A percentile compares a stretch with the other conserved stretches of the same genome.
Evolutionary conservation across 225 moss, liverwort and hornwort species (phyloP).

Genomic region (Climacium dendroides): DNA sequence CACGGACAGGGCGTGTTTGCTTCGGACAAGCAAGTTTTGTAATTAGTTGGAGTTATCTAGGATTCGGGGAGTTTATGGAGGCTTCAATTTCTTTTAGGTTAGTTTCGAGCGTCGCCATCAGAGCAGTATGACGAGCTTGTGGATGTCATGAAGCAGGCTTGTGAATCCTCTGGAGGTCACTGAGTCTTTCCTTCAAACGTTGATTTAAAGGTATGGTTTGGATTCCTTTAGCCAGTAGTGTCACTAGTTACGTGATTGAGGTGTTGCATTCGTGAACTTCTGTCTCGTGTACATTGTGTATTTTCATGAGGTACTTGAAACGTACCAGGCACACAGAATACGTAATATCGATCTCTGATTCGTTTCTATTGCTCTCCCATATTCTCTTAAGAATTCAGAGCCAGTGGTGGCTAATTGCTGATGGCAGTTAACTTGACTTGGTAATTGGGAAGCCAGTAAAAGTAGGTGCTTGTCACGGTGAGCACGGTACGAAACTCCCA

Average conservation of each 20-base stretch:
- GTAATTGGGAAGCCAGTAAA: not conserved
- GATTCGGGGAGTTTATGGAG: not conserved
- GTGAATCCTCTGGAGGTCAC: not conserved
- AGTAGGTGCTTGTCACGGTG: not conserved
- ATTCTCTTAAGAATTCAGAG: not conserved
- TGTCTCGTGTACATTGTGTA: slow-evolving; percentile 10
- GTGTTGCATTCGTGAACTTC: not conserved
- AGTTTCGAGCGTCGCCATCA: not conserved
- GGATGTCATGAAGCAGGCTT: not conserved
- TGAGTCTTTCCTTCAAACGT: not conserved
- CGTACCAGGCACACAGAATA: not conserved
- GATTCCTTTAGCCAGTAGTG: not conserved
- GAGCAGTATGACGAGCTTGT: not conserved
- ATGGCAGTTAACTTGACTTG: not conserved
- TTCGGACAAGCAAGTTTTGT: slow-evolving; percentile 51
- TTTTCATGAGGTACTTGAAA: not conserved
- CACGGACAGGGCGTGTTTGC: not conserved
- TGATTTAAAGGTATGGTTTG: slow-evolving; percentile 14
- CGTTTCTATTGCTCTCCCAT: not conserved
- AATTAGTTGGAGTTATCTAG: slow-evolving; percentile 1
- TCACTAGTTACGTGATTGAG: not conserved
- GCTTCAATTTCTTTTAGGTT: not conserved
- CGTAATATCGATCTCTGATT: not conserved
- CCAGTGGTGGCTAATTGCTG: not conserved
- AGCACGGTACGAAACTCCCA: not conserved